Evolutionary conservation across 306 rosid species (phyloP).

Genomic region (Heteromeles arbutifolia): DNA sequence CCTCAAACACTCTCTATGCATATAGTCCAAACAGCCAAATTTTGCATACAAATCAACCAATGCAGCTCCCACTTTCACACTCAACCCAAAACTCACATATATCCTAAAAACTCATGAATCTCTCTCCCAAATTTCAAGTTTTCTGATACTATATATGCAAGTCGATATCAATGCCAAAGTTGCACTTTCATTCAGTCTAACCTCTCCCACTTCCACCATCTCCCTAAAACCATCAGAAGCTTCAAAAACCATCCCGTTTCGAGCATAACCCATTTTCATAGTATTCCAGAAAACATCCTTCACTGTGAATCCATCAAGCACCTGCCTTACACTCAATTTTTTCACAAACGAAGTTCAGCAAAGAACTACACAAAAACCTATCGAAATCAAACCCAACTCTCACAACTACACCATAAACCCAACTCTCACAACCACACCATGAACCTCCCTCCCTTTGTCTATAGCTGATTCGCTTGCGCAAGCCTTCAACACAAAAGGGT

Average conservation of each 20-base stretch:
- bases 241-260: background rate
- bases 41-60: slow-evolving; percentile 2
- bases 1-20: background rate
- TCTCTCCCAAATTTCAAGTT: background rate
- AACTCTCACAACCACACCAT: background rate
- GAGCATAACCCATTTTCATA: background rate
- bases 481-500: slow-evolving; percentile 2
- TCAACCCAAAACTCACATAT: background rate
- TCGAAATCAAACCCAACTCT: background rate
- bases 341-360: background rate
- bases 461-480: background rate
- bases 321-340: background rate
- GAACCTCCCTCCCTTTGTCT: slow-evolving; percentile 3
- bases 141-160: background rate
- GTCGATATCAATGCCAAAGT: background rate
- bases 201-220: background rate
- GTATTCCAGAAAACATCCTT: slow-evolving; percentile 6
- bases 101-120: background rate
- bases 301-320: background rate
- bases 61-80: slow-evolving; percentile 4
- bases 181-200: background rate
- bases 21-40: background rate
- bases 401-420: background rate
- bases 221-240: background rate
- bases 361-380: background rate